phyloP scores from a whole-genome alignment of 1,284 basidiomycete species.

The Leccinum idahoense region DNA sequence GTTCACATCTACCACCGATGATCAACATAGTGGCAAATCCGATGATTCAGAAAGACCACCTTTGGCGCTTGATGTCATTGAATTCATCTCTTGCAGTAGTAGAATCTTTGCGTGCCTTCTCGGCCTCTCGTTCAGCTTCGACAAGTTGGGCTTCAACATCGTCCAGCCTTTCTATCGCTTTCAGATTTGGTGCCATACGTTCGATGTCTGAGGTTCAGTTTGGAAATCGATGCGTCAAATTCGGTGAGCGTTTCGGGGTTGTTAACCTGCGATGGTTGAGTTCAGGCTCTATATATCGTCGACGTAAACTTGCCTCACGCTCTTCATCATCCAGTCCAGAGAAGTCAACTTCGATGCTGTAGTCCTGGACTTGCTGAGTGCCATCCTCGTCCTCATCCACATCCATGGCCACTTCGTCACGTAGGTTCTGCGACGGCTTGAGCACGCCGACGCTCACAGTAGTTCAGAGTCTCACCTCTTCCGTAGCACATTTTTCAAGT shows the following conservation, averaged over 20 bases:
- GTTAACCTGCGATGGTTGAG: constrained; percentile 47
- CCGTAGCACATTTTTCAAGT: constrained; percentile 85
- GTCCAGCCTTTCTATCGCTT: constrained; percentile 90
- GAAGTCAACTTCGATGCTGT: constrained; percentile 91
- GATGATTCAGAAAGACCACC: constrained; percentile 39
- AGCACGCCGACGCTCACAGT: constrained; percentile 1
- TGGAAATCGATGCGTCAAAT: constrained; percentile 74
- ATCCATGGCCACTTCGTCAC: constrained; percentile 86
- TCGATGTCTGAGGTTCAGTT: constrained; percentile 81
- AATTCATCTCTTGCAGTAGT: constrained; percentile 88
- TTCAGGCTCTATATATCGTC: not conserved
- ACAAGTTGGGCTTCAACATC: constrained; percentile 82
- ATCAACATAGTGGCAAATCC: not conserved
- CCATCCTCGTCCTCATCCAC: constrained; percentile 79
- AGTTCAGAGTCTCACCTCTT: constrained; percentile 63
- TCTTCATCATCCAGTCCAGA: constrained; percentile 79
- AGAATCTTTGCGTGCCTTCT: constrained; percentile 77
- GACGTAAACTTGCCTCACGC: constrained; percentile 48
- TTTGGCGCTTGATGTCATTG: constrained; percentile 78
- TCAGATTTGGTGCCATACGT: constrained; percentile 93
- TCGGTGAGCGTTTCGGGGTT: constrained; percentile 65
- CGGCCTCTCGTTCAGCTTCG: constrained; percentile 72
- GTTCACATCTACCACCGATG: constrained; percentile 49
- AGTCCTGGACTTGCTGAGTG: constrained; percentile 73
- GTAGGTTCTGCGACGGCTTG: constrained; percentile 54